A percentile compares a stretch with the other conserved stretches of the same genome.
These are phyloP conservation scores for Gastrolobium bilobum DNA, from an alignment of 306 rosid species.

Conservation along the genomic window DNA sequence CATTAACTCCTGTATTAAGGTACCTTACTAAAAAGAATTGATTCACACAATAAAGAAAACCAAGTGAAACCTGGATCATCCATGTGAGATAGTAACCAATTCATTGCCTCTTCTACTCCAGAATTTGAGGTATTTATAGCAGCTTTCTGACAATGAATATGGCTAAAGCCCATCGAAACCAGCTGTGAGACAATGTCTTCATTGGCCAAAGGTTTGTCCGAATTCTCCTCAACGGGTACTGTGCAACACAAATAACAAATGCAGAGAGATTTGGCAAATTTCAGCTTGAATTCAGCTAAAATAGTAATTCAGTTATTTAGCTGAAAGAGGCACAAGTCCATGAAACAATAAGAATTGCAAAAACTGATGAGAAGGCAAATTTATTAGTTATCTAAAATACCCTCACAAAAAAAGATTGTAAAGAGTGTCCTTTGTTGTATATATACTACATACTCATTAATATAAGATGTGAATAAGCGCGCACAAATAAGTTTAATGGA, in stretches of 20 bases:
- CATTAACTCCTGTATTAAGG: constrained; percentile 37
- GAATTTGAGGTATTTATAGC: constrained; percentile 83
- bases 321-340: constrained; percentile 1
- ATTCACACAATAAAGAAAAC: constrained; percentile 31
- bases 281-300: constrained; percentile 1
- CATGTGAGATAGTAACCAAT: constrained; percentile 95
- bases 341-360: constrained; percentile 3
- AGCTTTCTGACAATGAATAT: constrained; percentile 92
- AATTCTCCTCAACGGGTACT: constrained; percentile 69
- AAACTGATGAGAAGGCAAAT: constrained; percentile 6
- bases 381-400: neutral
- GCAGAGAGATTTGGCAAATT: neutral
- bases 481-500: too few relatives aligned
- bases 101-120: constrained; percentile 99
- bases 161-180: constrained; percentile 88
- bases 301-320: constrained; percentile 9
- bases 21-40: constrained; percentile 13
- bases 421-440: too few relatives aligned
- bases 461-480: too few relatives aligned
- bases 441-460: too few relatives aligned
- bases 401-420: too few relatives aligned
- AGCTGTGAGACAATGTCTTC: constrained; percentile 90
- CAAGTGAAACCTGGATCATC: constrained; percentile 80
- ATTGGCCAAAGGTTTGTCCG: constrained; percentile 57
- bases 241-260: constrained; percentile 39